Evolutionary conservation across 805 yeast species (phyloP), one percentile per base, ranked within the genome.

Genomic region (Kluyveromyces aestuarii): DNA sequence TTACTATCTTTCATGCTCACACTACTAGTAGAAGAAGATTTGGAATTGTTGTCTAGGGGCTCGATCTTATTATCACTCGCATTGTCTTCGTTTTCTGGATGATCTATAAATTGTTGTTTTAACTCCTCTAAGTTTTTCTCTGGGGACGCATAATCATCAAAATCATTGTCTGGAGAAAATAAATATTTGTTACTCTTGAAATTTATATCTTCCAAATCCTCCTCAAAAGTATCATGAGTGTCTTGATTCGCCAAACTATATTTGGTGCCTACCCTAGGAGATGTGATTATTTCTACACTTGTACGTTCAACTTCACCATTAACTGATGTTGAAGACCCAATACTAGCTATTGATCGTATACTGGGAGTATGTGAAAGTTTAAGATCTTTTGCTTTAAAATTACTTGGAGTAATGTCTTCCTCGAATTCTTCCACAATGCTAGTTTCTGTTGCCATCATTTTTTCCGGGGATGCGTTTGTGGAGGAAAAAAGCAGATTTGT

Each of bases 61-160:
- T 49, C 55, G 8, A 46, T 47, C 10, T 40, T 44, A 36, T 45
- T 49, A 21, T 45, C 49, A 17, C 52, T 59, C 8, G 49, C 48
- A 9, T 40, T 44, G 9, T 54, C 41, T 14, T 50, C 53, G n/a
- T 41, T 48, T 10, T 41, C 52, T 6, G 50, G 55, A 13, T 47
- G 41, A 11, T 55, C 54, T n/a, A 64, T 48, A 41, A 64, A 63
- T 46, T 60, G 59, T 42, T 58, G 60, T 43, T 61, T 63, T 40
- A 64, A 51, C 35, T 52, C 55, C 30, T 64, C 66, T 13, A 64
- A 53, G 46, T 64, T 60, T 50, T 61, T 63, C 27, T 54, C 61
- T 9, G 69, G 69, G 8, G 69, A 64, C 27, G 64, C 62, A 25
- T 48, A 53, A 48, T 62, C 64, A 2, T 53, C 39, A 37, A 58